Evolutionary conservation across 495 filamentous ascomycete genomes (phyloP).

Genomic region (Trichoderma erinaceum): DNA sequence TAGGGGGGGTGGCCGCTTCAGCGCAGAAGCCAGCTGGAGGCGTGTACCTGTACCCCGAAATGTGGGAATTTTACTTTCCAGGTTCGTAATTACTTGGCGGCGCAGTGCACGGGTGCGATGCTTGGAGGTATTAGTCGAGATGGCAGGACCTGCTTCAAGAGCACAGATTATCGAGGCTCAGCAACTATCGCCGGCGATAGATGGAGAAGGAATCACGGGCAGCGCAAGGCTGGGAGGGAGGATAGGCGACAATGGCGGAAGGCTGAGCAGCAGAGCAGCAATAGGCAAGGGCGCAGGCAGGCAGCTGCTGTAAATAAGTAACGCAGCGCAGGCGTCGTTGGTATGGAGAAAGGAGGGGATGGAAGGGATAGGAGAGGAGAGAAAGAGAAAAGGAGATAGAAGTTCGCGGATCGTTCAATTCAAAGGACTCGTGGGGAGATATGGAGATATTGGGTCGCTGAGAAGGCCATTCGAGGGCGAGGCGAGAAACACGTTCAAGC

Average conservation of each 20-base stretch:
- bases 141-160: too few relatives aligned
- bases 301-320: not conserved
- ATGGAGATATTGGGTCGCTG: slow-evolving; percentile 7
- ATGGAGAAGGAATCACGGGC: not conserved
- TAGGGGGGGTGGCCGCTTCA: slow-evolving; percentile 1
- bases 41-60: slow-evolving; percentile 1
- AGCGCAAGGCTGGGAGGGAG: too few relatives aligned
- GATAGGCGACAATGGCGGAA: not conserved
- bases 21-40: not conserved
- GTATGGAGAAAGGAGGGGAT: not conserved
- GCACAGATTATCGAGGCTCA: not conserved
- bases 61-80: not conserved
- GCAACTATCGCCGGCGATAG: slow-evolving; percentile 9
- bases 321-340: not conserved
- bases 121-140: not conserved
- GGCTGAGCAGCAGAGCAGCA: not conserved
- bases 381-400: not conserved
- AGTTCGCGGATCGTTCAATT: not conserved
- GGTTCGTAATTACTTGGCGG: not conserved
- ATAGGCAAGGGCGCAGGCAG: not conserved
- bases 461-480: not conserved
- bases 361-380: not conserved
- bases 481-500: slow-evolving; percentile 9
- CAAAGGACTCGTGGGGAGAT: not conserved
- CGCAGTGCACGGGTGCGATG: not conserved